Conservation (phyloP, 1,139 yeast species). For the Saccharomyces pastorianus region DNA sequence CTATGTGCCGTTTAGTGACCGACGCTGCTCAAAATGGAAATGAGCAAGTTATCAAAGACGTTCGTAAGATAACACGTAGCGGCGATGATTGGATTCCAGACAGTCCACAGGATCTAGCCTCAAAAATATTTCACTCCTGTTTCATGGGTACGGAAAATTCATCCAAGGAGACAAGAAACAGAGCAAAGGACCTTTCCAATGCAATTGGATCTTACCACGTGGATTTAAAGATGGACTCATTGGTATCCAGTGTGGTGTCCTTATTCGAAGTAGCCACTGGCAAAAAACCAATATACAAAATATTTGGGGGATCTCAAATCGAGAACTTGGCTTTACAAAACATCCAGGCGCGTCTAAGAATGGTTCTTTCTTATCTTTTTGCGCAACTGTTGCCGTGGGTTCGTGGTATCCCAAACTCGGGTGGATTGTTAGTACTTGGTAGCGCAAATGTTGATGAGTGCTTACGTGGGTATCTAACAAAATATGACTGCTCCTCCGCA, state of each 20-base stretch:
- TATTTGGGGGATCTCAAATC: constrained; percentile 85
- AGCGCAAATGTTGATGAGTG: constrained; percentile 98
- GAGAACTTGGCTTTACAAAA: constrained; percentile 92
- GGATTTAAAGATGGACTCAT: constrained; percentile 81
- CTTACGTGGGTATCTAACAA: constrained; percentile 87
- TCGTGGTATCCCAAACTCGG: constrained; percentile 47
- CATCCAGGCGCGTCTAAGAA: constrained; percentile 89
- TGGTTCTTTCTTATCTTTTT: constrained; percentile 88
- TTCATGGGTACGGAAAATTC: constrained; percentile 96
- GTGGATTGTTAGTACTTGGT: constrained; percentile 82
- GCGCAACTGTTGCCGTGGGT: constrained; percentile 97
- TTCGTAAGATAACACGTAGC: constrained; percentile 51
- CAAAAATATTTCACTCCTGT: constrained; percentile 72
- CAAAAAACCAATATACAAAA: constrained; percentile 74
- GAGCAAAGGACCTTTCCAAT: constrained; percentile 73
- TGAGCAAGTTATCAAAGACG: constrained; percentile 66
- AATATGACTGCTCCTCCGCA: constrained; percentile 94
- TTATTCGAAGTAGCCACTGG: constrained; percentile 89
- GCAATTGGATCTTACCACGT: constrained; percentile 84
- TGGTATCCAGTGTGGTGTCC: constrained; percentile 64
- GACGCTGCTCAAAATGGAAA: constrained; percentile 60
- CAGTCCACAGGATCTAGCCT: constrained; percentile 69
- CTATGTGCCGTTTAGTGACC: constrained; percentile 84
- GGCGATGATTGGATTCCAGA: constrained; percentile 55
- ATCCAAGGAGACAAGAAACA: constrained; percentile 69